Conservation (phyloP, 768 basidiomycete genomes). For the Termitomyces sp. region DNA sequence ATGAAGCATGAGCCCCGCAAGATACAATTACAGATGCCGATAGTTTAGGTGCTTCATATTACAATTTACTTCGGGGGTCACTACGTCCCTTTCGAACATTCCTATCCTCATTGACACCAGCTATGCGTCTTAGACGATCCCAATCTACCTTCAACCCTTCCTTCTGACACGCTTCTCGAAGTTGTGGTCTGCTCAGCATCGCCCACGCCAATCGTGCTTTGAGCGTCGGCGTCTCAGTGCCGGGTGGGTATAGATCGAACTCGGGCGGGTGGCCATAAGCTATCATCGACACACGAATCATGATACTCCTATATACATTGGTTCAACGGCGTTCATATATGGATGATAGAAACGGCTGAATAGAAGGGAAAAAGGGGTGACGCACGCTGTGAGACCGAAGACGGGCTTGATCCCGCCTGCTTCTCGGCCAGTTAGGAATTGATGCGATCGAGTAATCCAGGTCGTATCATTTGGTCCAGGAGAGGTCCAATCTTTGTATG, state of each 20-base stretch:
- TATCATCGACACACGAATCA: slow-evolving; percentile 38
- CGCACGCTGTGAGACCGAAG: slow-evolving; percentile 82
- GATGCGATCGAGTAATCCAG: slow-evolving; percentile 54
- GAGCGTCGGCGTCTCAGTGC: slow-evolving; percentile 19
- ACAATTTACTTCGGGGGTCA: slow-evolving; percentile 11
- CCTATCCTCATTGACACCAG: slow-evolving; percentile 14
- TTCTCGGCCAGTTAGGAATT: slow-evolving; percentile 84
- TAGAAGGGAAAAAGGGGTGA: slow-evolving; percentile 11
- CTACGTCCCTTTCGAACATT: slow-evolving; percentile 6
- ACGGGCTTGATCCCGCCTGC: slow-evolving; percentile 84
- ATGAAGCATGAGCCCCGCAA: background rate
- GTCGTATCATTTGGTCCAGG: slow-evolving; percentile 29
- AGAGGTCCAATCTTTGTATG: slow-evolving; percentile 48
- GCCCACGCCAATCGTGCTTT: slow-evolving; percentile 40
- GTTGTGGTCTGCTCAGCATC: slow-evolving; percentile 28
- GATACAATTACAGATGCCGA: background rate
- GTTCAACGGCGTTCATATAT: background rate
- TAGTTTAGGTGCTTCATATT: background rate
- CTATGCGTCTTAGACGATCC: slow-evolving; percentile 20
- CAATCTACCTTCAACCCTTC: slow-evolving; percentile 31
- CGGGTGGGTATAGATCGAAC: slow-evolving; percentile 34
- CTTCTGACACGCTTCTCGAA: slow-evolving; percentile 30
- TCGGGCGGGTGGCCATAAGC: slow-evolving; percentile 39
- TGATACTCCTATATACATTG: slow-evolving; percentile 28
- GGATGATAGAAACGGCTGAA: background rate